phyloP scores from a whole-genome alignment of 139 green algal genomes.

The Tetraselmis chui region DNA sequence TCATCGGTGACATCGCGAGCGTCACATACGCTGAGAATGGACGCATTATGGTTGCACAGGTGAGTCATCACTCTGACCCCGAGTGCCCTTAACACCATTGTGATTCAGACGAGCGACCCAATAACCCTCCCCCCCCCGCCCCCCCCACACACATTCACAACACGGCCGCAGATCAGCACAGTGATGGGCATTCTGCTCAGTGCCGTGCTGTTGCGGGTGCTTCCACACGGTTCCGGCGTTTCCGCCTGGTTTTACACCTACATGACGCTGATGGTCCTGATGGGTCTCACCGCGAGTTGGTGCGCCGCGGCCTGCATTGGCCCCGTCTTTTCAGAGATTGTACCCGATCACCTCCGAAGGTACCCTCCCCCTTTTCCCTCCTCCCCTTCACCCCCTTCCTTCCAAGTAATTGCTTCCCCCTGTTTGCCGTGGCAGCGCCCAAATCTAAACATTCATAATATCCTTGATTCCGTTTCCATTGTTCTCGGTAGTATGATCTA shows the following conservation, averaged over 20 bases:
- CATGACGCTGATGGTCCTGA: neutral
- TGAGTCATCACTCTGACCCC: neutral
- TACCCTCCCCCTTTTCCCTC: no score
- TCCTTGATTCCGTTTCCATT: no score
- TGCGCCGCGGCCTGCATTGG: neutral
- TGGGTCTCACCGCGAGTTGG: neutral
- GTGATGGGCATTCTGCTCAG: neutral
- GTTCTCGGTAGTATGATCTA: neutral
- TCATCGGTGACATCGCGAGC: neutral
- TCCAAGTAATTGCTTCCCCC: no score
- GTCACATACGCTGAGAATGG: neutral
- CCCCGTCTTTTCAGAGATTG: conserved; percentile 4
- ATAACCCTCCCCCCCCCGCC: no score
- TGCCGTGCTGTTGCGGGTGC: neutral
- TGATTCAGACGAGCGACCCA: no score
- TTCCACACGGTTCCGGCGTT: neutral
- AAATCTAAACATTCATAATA: no score
- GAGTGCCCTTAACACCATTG: no score
- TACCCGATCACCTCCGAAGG: neutral
- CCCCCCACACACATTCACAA: neutral
- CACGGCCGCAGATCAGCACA: neutral
- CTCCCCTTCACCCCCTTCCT: no score
- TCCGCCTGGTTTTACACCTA: neutral
- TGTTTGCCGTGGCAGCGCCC: no score
- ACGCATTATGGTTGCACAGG: neutral